Evolutionary conservation across 164 flowering plant genomes (phyloP), one percentile per base, ranked within the genome.

Genomic region (Chloranthus sessilifolius): DNA sequence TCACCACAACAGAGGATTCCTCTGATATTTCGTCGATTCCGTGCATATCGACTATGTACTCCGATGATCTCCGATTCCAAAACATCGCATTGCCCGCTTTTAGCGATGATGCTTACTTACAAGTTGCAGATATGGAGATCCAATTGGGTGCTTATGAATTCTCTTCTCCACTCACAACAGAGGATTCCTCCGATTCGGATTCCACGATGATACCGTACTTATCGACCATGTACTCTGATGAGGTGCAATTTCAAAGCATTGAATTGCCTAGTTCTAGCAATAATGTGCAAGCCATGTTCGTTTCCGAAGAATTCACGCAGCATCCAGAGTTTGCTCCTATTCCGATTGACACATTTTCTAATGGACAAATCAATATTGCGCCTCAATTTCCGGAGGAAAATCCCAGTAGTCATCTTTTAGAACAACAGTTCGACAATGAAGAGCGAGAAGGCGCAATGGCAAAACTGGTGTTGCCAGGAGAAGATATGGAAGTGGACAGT

Each of bases 401-500:
- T 60, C 61, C 59, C 8, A 48, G 23, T 34, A 54, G 47, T 50
- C 23, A 49, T 28, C 42, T 46, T 41, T 62, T 67, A 14, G 17
- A 20, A 50, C 26, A 50, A 19, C 21, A 30, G 26, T 43, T 14
- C 15, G 4, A 17, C 24, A 49, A 48, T 15, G 58, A 33, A 36
- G 53, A 52, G 7, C 43, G 52, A 55, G 64, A 70, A 52, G 61
- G 59, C 5, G 51, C 40, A 29, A 51, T 50, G 42, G 7, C 40
- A 36, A 25, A 61, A 4, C 21, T 69, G 26, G 53, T 56, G 6
- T 35, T 64, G 23, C 77, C 73, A 0, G 26, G 4, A 1, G 68
- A 67, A 22, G 75, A 44, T 15, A 63, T 60, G 66, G 72, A 66
- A 33, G 21, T 63, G 2, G 63, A 70, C 5, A 52, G 57, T 44